Base-by-base conservation (phyloP, 2,329 filamentous ascomycete species). In the Periglandula ipomoeae region DNA sequence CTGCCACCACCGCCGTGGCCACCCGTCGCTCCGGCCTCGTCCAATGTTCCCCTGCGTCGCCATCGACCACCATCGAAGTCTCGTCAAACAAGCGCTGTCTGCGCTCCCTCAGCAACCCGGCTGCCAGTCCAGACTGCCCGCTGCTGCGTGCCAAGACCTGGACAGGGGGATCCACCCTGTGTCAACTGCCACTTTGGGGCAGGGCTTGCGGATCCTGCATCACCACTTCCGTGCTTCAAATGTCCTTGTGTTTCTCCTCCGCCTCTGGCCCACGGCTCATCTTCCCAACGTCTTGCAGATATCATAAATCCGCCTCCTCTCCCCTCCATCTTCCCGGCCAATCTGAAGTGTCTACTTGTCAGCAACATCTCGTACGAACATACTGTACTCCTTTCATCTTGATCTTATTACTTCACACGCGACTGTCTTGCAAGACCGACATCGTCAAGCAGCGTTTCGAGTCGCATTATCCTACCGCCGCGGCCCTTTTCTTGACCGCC, bases 161-260 rank as follows among this genome's bases (percentile, higher is more conserved):
- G 17, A 17, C 17, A 38, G 4, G n/a, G 35, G 37, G 19, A 20
- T 26, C 27, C 42, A 34, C 24, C 24, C 26, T 34, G 37, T 17
- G 22, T 27, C 46, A 47, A 40, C 50, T 49, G 47, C 38, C 43
- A 37, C 43, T 51, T 51, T 34, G 50, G 50, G 50, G 46, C 46
- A 46, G 46, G 19, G 34, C 32, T 32, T 32, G 17, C 23, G 24
- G 20, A 24, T 42, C 43, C 17, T 40, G 23, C 42, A 22, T 51
- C 27, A 11, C 46, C 32, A 37, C 41, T 37, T 37, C 45, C 30
- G 42, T 24, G 24, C 26, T 27, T 43, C 35, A 19, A 4, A 13
- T 32, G 27, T 38, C 30, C 23, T 11, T 35, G 15, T n/a, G 26
- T 13, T 38, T 38, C 22, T 42, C 38, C 43, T 45, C n/a, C 30